Base-by-base conservation (phyloP, 805 yeast species). In the Lipomyces yamadae region DNA sequence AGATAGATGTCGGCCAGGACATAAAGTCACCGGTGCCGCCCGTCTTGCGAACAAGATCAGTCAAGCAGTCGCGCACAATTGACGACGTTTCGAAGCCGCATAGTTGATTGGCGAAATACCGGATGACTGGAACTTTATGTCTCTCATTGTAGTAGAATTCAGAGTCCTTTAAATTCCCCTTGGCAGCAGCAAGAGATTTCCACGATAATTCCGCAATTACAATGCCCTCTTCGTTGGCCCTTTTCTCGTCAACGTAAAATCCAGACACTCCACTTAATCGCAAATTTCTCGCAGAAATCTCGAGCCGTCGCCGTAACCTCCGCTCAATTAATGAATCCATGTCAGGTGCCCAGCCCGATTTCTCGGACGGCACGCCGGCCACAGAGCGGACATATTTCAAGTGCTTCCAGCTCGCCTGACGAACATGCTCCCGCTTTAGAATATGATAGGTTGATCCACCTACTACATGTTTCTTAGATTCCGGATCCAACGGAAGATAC, bases 241-340 rank as follows among this genome's bases (percentile, higher is more conserved):
- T 13, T 4, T 45, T 10, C 45, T 30, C 10, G 34, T 52, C 58
- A 4, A 48, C 24, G 32, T 58, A 58, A 11, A 62, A 52, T 8
- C 65, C 65, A 29, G 32, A 53, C 7, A 42, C 48, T 42, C 48
- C 48, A 42, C 48, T 42, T 42, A 42, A 42, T 11, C 30, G n/a
- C 34, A 62, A 24, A 5, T 18, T 37, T 32, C 33, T 33, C 15
- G 55, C 29, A 5, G 65, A 58, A 18, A 15, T 10, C 35, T 57
- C 55, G 24, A 62, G 37, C 8, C 65, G 50, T 56, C 29, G 11
- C 13, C 65, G 34, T 37, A 62, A 15, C 18, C 65, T 18, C n/a
- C 65, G 62, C 42, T 62, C 62, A 10, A 62, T 34, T 13, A 62
- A 13, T 39, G 58, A 32, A 7, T 56, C 65, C 65, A 62, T 62